Evolutionary conservation across 148 eudicot genomes (phyloP).

Genomic region (Oxyria digyna): DNA sequence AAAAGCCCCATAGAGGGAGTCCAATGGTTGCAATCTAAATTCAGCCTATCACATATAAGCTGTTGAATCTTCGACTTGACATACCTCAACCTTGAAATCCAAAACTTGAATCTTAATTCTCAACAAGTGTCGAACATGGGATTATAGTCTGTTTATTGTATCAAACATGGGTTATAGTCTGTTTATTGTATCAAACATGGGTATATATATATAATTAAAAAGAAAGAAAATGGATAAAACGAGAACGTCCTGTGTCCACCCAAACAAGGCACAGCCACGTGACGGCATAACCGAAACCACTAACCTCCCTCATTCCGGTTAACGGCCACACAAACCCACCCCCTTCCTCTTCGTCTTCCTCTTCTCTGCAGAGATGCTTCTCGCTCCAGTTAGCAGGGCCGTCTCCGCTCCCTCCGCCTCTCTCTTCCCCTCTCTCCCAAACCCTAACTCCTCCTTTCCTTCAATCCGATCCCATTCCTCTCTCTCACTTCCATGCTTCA

Average conservation of each 20-base stretch:
- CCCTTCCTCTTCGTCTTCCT: not conserved
- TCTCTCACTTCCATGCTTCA: slow-evolving; percentile 16
- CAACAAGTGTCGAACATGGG: no score
- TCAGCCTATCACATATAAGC: no score
- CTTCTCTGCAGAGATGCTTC: slow-evolving; percentile 19
- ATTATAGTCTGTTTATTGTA: no score
- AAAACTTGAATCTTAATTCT: no score
- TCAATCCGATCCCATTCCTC: slow-evolving; percentile 10
- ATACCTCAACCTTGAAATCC: no score
- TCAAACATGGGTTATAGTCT: no score
- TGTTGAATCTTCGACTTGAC: no score
- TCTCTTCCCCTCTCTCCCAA: slow-evolving; percentile 10
- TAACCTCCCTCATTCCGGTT: not conserved
- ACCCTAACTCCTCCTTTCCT: slow-evolving; percentile 13
- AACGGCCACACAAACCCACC: slow-evolving; percentile 1
- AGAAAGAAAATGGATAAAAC: not conserved
- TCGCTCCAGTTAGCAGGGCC: slow-evolving; percentile 16
- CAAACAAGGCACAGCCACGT: not conserved
- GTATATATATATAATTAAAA: no score
- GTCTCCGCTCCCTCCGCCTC: slow-evolving; percentile 8
- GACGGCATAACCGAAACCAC: not conserved
- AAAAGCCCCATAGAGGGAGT: no score
- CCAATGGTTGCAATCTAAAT: no score
- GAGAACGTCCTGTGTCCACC: not conserved
- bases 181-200: no score